Conservation (phyloP, 345 rosid genomes). For the Arabidopsis arenosa region DNA sequence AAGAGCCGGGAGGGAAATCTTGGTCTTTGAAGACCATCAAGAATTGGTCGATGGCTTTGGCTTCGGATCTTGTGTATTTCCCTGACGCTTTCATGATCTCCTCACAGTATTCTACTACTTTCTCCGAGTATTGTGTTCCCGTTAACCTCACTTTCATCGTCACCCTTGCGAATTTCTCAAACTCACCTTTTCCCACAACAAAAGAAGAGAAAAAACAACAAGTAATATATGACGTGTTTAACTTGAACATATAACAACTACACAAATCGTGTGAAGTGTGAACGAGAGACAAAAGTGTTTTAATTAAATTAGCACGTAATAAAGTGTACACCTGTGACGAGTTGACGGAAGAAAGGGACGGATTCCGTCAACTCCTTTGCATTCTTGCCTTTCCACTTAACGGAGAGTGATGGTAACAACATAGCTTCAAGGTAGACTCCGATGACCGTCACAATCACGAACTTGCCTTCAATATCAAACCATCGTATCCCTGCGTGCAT, state of each 20-base stretch:
- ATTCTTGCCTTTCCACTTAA: constrained; percentile 73
- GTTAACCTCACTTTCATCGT: constrained; percentile 62
- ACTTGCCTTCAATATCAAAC: constrained; percentile 67
- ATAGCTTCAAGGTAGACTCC: constrained; percentile 68
- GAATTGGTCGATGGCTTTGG: constrained; percentile 62
- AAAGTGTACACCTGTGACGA: constrained; percentile 60
- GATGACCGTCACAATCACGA: constrained; percentile 73
- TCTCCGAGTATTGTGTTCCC: constrained; percentile 64
- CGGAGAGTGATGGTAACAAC: constrained; percentile 56
- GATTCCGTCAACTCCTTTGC: constrained; percentile 59
- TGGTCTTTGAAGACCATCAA: constrained; percentile 57
- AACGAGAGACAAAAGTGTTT: not conserved
- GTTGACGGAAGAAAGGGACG: constrained; percentile 64
- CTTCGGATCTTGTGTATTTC: constrained; percentile 65
- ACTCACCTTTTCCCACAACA: constrained; percentile 46
- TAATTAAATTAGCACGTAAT: not conserved
- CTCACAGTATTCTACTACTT: constrained; percentile 65
- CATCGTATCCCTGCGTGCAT: constrained; percentile 65
- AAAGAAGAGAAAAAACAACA: too few relatives aligned
- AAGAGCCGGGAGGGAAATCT: constrained; percentile 66
- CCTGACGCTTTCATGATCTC: constrained; percentile 68
- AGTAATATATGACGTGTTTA: not conserved
- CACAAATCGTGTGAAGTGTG: constrained; percentile 19
- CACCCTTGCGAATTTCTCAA: constrained; percentile 60
- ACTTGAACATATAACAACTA: not conserved